phyloP scores from a whole-genome alignment of 1,139 yeast species.

The Pichia sp. region DNA sequence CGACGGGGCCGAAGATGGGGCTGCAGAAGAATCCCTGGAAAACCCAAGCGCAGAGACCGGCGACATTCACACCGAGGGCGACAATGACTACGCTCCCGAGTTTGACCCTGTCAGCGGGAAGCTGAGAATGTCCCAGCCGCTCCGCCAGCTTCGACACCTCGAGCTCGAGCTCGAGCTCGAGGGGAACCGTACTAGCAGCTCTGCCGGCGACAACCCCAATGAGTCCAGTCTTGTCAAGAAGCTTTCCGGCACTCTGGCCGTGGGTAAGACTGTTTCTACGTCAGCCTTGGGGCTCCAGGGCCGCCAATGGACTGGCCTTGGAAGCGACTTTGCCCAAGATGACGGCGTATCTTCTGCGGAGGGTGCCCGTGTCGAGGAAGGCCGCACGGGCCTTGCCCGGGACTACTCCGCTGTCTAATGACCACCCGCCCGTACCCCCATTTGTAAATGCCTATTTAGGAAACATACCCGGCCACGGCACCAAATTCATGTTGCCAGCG shows the following conservation, averaged over 20 bases:
- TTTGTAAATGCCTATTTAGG: conserved; percentile 1
- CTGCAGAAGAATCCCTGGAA: conserved; percentile 17
- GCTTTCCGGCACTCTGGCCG: conserved; percentile 56
- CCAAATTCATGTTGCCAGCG: background rate
- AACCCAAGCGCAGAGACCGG: conserved; percentile 27
- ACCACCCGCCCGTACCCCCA: no score
- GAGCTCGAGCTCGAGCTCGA: conserved; percentile 38
- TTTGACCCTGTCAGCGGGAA: conserved; percentile 88
- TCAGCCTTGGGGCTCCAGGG: conserved; percentile 74
- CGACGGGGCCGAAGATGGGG: conserved; percentile 26
- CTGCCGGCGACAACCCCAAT: background rate
- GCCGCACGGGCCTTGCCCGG: conserved; percentile 83
- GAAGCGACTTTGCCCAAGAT: conserved; percentile 59
- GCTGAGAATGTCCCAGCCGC: conserved; percentile 67
- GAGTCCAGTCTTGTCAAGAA: conserved; percentile 47
- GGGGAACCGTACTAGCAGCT: conserved; percentile 11
- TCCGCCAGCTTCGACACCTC: conserved; percentile 62
- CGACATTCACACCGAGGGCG: conserved; percentile 35
- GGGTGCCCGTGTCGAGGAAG: conserved; percentile 77
- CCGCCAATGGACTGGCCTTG: conserved; percentile 86
- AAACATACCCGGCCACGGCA: background rate
- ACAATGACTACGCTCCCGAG: conserved; percentile 65
- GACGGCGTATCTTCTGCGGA: conserved; percentile 34
- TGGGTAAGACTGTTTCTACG: conserved; percentile 80
- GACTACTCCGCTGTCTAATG: conserved; percentile 35